These are phyloP conservation scores for Trichocladium antarcticum DNA, from an alignment of 495 filamentous ascomycete genomes.

Conservation along the genomic window DNA sequence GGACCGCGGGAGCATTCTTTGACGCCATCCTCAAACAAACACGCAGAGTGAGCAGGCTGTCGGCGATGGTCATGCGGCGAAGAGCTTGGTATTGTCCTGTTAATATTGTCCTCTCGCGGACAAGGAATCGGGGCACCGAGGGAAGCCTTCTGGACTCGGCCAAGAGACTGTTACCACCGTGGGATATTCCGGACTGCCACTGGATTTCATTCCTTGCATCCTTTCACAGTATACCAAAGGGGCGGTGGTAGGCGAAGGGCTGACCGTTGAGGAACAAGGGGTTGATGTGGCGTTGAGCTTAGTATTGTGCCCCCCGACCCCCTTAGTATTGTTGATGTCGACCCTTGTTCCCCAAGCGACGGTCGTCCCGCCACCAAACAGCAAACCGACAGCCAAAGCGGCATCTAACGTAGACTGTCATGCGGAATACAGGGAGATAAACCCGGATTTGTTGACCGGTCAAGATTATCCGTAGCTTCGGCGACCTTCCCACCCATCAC, in stretches of 20 bases:
- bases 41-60: not conserved
- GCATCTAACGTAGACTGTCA: too few species aligned
- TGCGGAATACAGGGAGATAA: too few species aligned
- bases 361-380: not conserved
- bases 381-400: too few species aligned
- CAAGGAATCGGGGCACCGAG: not conserved
- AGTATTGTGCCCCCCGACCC: conserved; percentile 17
- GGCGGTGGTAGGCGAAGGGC: not conserved
- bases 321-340: conserved; percentile 24
- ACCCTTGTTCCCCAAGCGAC: conserved; percentile 1
- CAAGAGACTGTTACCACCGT: not conserved
- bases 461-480: not conserved
- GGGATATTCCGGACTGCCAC: not conserved
- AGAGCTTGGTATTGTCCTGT: conserved; percentile 22
- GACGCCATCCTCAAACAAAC: conserved; percentile 4
- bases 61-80: not conserved
- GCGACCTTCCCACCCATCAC: not conserved
- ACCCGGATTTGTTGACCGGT: not conserved
- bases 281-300: conserved; percentile 11
- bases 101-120: conserved; percentile 19
- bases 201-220: not conserved
- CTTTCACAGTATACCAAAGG: conserved; percentile 1
- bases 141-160: not conserved
- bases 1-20: not conserved
- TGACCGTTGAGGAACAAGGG: not conserved